Conservation (phyloP, 805 yeast genomes). For the Cyberlindnera japonica region DNA sequence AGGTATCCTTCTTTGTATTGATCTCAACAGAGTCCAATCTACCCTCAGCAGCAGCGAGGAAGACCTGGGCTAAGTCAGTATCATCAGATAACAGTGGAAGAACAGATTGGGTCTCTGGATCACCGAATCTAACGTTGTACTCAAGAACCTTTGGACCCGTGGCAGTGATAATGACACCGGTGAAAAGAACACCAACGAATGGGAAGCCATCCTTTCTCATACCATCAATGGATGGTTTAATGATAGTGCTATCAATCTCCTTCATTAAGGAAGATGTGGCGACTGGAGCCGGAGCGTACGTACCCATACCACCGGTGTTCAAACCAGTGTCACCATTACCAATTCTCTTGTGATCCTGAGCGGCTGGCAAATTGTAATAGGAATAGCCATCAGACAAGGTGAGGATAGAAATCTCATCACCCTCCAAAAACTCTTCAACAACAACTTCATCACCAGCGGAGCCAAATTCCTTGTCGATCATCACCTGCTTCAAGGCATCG, state of each 20-base stretch:
- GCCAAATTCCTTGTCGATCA: conserved; percentile 89
- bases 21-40: conserved; percentile 80
- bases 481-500: conserved; percentile 78
- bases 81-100: conserved; percentile 77
- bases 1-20: conserved; percentile 51
- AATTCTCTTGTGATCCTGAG: conserved; percentile 96
- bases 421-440: conserved; percentile 92
- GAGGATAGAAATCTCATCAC: conserved; percentile 92
- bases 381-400: conserved; percentile 94
- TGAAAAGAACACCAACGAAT: conserved; percentile 91
- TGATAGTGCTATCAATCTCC: conserved; percentile 67
- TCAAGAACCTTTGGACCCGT: conserved; percentile 92
- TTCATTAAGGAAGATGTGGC: conserved; percentile 74
- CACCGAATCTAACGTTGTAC: conserved; percentile 97
- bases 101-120: conserved; percentile 98
- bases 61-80: conserved; percentile 89
- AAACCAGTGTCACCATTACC: conserved; percentile 92
- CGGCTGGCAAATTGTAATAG: conserved; percentile 86
- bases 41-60: conserved; percentile 92
- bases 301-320: conserved; percentile 99
- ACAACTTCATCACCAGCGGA: conserved; percentile 93
- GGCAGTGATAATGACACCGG: conserved; percentile 90
- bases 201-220: conserved; percentile 95
- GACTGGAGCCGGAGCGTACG: conserved; percentile 96
- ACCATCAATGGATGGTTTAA: conserved; percentile 91